Conservation (phyloP, 2,329 filamentous ascomycete species). For the Ilyonectria destructans region DNA sequence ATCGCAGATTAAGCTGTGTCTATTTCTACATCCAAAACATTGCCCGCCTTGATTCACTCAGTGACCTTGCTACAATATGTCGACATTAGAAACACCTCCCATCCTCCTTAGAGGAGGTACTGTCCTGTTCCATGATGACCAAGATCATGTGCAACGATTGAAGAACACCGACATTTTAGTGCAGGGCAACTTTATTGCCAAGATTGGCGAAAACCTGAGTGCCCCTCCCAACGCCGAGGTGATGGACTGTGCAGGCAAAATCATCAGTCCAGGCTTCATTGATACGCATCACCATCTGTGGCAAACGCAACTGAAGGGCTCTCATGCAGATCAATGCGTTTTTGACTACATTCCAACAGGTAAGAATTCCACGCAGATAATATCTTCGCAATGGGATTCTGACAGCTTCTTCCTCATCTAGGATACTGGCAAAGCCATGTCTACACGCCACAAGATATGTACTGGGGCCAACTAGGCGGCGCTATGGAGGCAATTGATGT, state of each 20-base stretch:
- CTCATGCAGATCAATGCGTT: conserved; percentile 3
- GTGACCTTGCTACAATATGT: too few species aligned
- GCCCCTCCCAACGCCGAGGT: not conserved
- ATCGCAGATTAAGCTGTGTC: too few species aligned
- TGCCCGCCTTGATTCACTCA: too few species aligned
- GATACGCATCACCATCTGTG: conserved; percentile 9
- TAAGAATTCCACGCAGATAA: not conserved
- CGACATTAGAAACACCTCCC: too few species aligned
- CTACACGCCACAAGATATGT: conserved; percentile 5
- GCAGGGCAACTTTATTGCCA: too few species aligned
- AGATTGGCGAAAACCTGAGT: too few species aligned
- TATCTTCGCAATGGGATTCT: too few species aligned
- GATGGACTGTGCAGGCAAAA: conserved; percentile 8
- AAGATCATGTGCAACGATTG: too few species aligned
- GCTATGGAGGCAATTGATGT: conserved; percentile 5
- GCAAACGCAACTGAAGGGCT: conserved; percentile 14
- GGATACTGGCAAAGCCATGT: not conserved
- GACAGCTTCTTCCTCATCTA: not conserved
- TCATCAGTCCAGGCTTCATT: conserved; percentile 7
- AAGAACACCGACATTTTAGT: too few species aligned
- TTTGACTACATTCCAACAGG: conserved; percentile 9
- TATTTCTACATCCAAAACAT: too few species aligned
- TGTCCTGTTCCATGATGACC: too few species aligned
- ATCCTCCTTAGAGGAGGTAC: too few species aligned
- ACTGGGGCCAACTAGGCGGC: conserved; percentile 10